Conservation (phyloP, 2,329 filamentous ascomycete genomes). For the Bipolaris sorokiniana region DNA sequence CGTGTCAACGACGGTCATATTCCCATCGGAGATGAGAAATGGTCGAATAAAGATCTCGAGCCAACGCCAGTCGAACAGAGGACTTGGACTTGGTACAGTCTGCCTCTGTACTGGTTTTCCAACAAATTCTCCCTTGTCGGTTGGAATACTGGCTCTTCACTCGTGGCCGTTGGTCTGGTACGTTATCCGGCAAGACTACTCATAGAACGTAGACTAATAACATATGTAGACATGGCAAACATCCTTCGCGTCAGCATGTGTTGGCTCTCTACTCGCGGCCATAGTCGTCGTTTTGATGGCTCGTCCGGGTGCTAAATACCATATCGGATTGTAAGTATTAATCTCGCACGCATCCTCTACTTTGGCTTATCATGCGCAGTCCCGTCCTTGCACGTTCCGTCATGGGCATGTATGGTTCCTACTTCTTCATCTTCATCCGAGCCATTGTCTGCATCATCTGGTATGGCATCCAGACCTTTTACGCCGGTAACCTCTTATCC, state of each 20-base stretch:
- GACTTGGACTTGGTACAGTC: slow-evolving; percentile 38
- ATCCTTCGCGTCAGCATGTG: slow-evolving; percentile 29
- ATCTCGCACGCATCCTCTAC: background rate
- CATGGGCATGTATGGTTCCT: slow-evolving; percentile 47
- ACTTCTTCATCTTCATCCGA: slow-evolving; percentile 50
- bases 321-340: slow-evolving; percentile 24
- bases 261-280: slow-evolving; percentile 32
- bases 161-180: slow-evolving; percentile 27
- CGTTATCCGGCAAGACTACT: background rate
- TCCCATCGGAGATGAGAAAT: slow-evolving; percentile 26
- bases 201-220: slow-evolving; percentile 1
- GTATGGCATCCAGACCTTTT: slow-evolving; percentile 43
- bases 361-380: slow-evolving; percentile 11
- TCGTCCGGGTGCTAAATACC: slow-evolving; percentile 32
- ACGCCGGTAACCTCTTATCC: slow-evolving; percentile 40
- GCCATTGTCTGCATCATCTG: slow-evolving; percentile 50
- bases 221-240: slow-evolving; percentile 29
- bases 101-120: slow-evolving; percentile 33
- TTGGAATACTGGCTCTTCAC: slow-evolving; percentile 28
- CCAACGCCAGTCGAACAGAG: slow-evolving; percentile 30
- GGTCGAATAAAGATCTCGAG: slow-evolving; percentile 36
- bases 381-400: slow-evolving; percentile 26
- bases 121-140: slow-evolving; percentile 29
- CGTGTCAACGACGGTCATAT: slow-evolving; percentile 20
- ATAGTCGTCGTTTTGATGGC: slow-evolving; percentile 33